Conservation (phyloP, 2,329 filamentous ascomycete species). For the Fusarium sp. region DNA sequence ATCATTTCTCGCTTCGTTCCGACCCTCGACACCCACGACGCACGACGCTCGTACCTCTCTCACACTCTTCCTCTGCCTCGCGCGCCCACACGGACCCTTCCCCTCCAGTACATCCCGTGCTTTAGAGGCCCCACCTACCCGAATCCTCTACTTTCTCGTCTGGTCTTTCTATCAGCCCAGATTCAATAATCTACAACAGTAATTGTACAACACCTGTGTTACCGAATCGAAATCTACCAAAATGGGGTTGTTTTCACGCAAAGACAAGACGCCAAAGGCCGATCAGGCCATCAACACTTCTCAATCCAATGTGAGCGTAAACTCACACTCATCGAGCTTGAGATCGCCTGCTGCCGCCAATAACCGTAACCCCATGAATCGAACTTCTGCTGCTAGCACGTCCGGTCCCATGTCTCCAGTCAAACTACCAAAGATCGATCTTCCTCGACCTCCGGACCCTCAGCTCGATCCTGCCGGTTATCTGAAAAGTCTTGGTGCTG, state of each 20-base stretch:
- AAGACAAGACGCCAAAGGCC: conserved; percentile 61
- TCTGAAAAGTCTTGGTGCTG: conserved; percentile 87
- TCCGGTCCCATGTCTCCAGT: conserved; percentile 62
- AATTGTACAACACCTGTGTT: conserved; percentile 22
- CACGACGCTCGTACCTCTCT: conserved; percentile 41
- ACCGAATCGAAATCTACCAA: conserved; percentile 36
- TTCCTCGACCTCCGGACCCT: conserved; percentile 89
- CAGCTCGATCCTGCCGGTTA: conserved; percentile 89
- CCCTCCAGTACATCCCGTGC: conserved; percentile 33
- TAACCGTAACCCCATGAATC: conserved; percentile 56
- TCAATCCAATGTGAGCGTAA: conserved; percentile 62
- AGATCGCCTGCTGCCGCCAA: conserved; percentile 39
- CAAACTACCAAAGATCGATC: conserved; percentile 77
- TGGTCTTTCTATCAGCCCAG: conserved; percentile 40
- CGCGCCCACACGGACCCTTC: conserved; percentile 38
- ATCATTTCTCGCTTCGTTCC: conserved; percentile 40
- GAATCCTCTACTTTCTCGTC: conserved; percentile 36
- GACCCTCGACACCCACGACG: conserved; percentile 37
- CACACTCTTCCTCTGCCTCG: conserved; percentile 26
- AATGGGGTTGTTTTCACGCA: conserved; percentile 69
- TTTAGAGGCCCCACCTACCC: conserved; percentile 38
- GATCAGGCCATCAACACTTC: conserved; percentile 57
- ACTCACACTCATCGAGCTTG: conserved; percentile 61
- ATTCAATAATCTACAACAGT: conserved; percentile 24
- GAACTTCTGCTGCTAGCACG: conserved; percentile 63